These are phyloP conservation scores for Nicotiana attenuata DNA, from an alignment of 257 asterid genomes.

Conservation along the genomic window DNA sequence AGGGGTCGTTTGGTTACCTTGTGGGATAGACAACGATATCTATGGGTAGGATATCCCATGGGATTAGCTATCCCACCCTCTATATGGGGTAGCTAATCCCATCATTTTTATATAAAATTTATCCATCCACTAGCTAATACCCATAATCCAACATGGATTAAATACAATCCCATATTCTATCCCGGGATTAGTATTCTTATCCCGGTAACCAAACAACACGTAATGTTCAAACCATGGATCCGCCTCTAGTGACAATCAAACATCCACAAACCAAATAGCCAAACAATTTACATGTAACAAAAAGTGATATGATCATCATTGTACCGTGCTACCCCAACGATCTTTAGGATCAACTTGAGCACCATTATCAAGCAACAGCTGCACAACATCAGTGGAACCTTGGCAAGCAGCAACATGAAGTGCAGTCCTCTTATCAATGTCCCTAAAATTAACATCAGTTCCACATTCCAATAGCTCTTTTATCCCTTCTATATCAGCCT, in stretches of 20 bases:
- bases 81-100: too few relatives aligned
- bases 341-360: slow-evolving; percentile 62
- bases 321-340: slow-evolving; percentile 99
- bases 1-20: too few relatives aligned
- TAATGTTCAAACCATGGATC: too few relatives aligned
- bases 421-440: slow-evolving; percentile 83
- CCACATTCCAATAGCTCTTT: slow-evolving; percentile 63
- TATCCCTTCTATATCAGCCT: slow-evolving; percentile 86
- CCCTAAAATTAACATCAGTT: slow-evolving; percentile 70
- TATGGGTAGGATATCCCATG: too few relatives aligned
- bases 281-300: background rate
- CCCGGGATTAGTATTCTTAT: too few relatives aligned
- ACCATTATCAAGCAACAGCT: slow-evolving; percentile 52
- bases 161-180: too few relatives aligned
- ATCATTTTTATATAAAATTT: too few relatives aligned
- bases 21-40: too few relatives aligned
- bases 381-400: slow-evolving; percentile 63
- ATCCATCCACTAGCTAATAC: too few relatives aligned
- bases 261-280: background rate
- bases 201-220: too few relatives aligned
- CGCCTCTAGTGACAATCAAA: background rate
- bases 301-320: background rate
- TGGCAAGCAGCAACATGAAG: slow-evolving; percentile 94
- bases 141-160: too few relatives aligned
- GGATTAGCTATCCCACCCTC: too few relatives aligned